Conservation (phyloP, 352 stramenopile genomes). For the Phytophthora fragariaefolia region DNA sequence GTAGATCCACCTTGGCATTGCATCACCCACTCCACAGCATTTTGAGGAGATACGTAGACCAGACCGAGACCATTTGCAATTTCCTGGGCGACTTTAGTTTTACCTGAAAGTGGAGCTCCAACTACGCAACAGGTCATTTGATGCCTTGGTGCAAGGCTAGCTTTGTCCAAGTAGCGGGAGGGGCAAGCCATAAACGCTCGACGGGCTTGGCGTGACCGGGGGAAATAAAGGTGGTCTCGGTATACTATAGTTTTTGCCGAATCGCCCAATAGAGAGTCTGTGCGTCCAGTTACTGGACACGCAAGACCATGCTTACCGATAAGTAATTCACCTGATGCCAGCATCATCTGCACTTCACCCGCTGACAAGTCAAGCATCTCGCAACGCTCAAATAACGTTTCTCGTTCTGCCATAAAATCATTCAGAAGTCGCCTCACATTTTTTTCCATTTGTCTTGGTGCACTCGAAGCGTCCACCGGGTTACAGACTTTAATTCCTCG, state of each 20-base stretch:
- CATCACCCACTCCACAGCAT: constrained; percentile 58
- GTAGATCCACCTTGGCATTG: constrained; percentile 56
- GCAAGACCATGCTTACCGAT: constrained; percentile 60
- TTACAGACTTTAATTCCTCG: constrained; percentile 45
- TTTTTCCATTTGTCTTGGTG: constrained; percentile 50
- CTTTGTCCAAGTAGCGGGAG: constrained; percentile 26
- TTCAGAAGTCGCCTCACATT: constrained; percentile 32
- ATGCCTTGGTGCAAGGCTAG: constrained; percentile 32
- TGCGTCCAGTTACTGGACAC: constrained; percentile 48
- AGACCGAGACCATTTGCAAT: constrained; percentile 39
- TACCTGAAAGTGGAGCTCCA: constrained; percentile 44
- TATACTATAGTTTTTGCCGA: constrained; percentile 39
- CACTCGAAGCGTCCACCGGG: constrained; percentile 32
- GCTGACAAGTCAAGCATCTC: constrained; percentile 37
- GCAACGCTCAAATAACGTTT: constrained; percentile 53
- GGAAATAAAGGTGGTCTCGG: constrained; percentile 72
- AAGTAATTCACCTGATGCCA: constrained; percentile 50
- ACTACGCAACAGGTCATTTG: constrained; percentile 47
- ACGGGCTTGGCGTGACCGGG: constrained; percentile 26
- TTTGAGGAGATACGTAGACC: constrained; percentile 57
- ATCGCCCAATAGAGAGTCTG: neutral
- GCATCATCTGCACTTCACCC: constrained; percentile 15
- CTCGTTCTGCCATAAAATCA: constrained; percentile 43
- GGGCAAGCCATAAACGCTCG: constrained; percentile 33
- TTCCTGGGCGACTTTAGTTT: constrained; percentile 40